These are phyloP conservation scores for Acanthochlamys bracteata DNA, from an alignment of 106 monocot species.

Conservation along the genomic window DNA sequence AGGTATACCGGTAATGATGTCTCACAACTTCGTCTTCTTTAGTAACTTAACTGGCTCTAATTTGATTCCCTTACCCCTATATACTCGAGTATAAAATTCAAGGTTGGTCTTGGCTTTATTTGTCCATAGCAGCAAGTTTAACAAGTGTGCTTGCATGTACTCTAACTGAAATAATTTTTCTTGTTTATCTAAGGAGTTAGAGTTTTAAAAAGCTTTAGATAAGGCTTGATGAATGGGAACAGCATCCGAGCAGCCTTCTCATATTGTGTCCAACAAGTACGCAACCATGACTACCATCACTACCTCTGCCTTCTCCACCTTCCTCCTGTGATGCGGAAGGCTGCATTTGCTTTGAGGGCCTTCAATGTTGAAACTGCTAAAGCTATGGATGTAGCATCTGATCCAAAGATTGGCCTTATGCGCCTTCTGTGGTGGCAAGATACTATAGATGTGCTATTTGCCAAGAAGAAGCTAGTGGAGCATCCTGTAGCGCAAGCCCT, in stretches of 20 bases:
- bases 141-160: no score
- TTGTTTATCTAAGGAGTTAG: no score
- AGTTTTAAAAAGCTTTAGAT: no score
- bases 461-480: slow-evolving; percentile 50
- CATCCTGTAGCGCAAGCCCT: slow-evolving; percentile 78
- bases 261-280: slow-evolving; percentile 87
- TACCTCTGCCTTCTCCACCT: slow-evolving; percentile 96
- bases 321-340: slow-evolving; percentile 57
- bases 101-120: no score
- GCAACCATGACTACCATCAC: slow-evolving; percentile 87
- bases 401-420: slow-evolving; percentile 84
- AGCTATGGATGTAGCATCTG: slow-evolving; percentile 77
- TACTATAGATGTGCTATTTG: slow-evolving; percentile 53
- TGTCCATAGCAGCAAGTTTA: no score
- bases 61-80: no score
- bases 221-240: slow-evolving; percentile 40
- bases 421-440: slow-evolving; percentile 97
- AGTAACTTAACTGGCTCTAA: no score
- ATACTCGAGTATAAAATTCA: no score
- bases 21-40: no score
- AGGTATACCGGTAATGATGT: no score
- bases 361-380: slow-evolving; percentile 83
- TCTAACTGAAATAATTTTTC: no score
- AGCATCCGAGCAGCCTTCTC: slow-evolving; percentile 71
- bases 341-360: slow-evolving; percentile 75